A percentile compares a stretch with the other conserved stretches of the same genome.
Conservation (phyloP, 331 rosid species). For the Malus hybrid region DNA sequence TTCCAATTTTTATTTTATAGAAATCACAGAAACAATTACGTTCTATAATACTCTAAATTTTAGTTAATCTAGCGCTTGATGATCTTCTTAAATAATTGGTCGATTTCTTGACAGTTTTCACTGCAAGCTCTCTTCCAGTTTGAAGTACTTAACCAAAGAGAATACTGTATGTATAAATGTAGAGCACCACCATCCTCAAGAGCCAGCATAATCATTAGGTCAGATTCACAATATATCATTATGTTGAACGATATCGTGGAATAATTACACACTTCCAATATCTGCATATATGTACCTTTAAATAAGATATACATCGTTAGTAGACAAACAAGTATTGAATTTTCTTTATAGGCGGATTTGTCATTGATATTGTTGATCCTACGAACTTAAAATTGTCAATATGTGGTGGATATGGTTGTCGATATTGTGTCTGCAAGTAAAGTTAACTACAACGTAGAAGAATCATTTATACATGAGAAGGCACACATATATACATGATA, state of each 20-base stretch:
- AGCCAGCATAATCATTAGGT: not conserved
- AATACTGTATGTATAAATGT: not conserved
- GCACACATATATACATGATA: too few relatives aligned
- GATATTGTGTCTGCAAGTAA: not conserved
- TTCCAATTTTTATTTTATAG: too few relatives aligned
- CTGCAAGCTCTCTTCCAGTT: not conserved
- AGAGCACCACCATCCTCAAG: not conserved
- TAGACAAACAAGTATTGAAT: not conserved
- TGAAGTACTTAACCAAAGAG: not conserved
- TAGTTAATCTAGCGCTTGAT: not conserved
- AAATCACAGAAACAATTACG: not conserved
- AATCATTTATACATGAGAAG: too few relatives aligned
- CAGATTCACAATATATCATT: not conserved
- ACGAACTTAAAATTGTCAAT: not conserved
- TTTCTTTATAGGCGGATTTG: too few relatives aligned
- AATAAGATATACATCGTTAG: not conserved
- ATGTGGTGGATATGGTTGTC: not conserved
- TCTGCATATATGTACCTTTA: too few relatives aligned
- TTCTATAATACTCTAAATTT: not conserved
- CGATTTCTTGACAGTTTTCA: not conserved
- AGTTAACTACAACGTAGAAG: too few relatives aligned
- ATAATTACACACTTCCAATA: too few relatives aligned
- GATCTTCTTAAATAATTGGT: not conserved
- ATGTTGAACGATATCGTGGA: not conserved
- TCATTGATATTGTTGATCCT: not conserved